Percentiles rank a stretch among this genome's conserved stretches.
Conservation (phyloP, 2,329 filamentous ascomycete species). For the Huntiella omanensis region DNA sequence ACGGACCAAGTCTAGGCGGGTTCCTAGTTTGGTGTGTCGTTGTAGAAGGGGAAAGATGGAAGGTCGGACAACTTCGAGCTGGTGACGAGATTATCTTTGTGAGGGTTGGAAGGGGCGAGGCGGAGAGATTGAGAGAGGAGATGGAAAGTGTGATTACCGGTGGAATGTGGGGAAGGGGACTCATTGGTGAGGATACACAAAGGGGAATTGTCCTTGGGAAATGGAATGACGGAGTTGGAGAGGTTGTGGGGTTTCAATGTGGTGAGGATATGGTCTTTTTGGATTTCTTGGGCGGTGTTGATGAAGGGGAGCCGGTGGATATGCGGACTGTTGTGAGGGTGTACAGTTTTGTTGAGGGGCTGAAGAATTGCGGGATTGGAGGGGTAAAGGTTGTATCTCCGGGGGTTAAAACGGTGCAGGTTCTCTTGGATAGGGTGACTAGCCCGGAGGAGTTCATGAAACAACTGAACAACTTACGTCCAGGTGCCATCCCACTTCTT, state of each 20-base stretch:
- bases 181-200: not conserved
- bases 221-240: not conserved
- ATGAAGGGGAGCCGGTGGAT: slow-evolving; percentile 16
- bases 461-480: slow-evolving; percentile 8
- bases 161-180: not conserved
- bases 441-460: slow-evolving; percentile 13
- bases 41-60: slow-evolving; percentile 23
- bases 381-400: slow-evolving; percentile 18
- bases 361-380: slow-evolving; percentile 15
- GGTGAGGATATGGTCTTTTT: slow-evolving; percentile 20
- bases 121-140: slow-evolving; percentile 4
- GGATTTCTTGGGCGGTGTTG: slow-evolving; percentile 17
- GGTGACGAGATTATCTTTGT: slow-evolving; percentile 21
- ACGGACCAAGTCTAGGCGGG: slow-evolving; percentile 24
- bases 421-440: slow-evolving; percentile 15
- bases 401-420: slow-evolving; percentile 19
- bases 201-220: not conserved
- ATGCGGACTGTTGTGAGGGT: slow-evolving; percentile 19
- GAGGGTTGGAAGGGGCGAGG: slow-evolving; percentile 15
- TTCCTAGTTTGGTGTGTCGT: slow-evolving; percentile 23
- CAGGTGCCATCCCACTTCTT: not conserved
- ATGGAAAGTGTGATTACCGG: not conserved
- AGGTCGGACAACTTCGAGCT: slow-evolving; percentile 22
- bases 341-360: slow-evolving; percentile 18
- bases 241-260: slow-evolving; percentile 16